Evolutionary conservation across 805 yeast species (phyloP).

Genomic region (Barnettozyma salicaria): DNA sequence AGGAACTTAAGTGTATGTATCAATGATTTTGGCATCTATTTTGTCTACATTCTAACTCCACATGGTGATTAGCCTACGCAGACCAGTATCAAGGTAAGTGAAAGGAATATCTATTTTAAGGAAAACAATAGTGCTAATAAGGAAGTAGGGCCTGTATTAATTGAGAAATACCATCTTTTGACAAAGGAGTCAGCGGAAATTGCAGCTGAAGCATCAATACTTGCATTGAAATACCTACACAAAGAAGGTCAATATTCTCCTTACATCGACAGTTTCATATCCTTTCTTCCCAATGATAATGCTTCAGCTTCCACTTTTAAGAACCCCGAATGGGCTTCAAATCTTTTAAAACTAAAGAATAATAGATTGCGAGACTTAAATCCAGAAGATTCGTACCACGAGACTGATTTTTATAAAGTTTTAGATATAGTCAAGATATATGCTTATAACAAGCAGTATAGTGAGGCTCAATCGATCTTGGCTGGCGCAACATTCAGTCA

Average conservation of each 20-base stretch:
- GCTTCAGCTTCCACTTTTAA: constrained; percentile 1
- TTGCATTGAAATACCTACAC: constrained; percentile 17
- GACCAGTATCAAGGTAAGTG: constrained; percentile 9
- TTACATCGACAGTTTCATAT: constrained; percentile 12
- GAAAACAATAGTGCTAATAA: constrained; percentile 13
- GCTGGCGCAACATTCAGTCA: constrained; percentile 13
- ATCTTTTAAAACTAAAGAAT: constrained; percentile 3
- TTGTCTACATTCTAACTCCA: too few species aligned
- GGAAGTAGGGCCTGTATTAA: constrained; percentile 19
- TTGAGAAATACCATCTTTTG: constrained; percentile 18
- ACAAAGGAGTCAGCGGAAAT: constrained; percentile 4
- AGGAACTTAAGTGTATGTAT: too few species aligned
- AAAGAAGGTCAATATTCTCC: constrained; percentile 17
- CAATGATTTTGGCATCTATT: too few species aligned
- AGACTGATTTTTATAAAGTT: constrained; percentile 16
- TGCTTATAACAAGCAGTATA: constrained; percentile 15
- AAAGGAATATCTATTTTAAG: constrained; percentile 20
- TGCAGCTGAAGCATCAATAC: constrained; percentile 13
- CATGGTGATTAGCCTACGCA: too few species aligned
- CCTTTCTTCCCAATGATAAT: constrained; percentile 5
- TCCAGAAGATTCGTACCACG: constrained; percentile 22
- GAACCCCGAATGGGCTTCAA: constrained; percentile 8
- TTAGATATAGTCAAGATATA: constrained; percentile 17
- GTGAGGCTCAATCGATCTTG: constrained; percentile 20
- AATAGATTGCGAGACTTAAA: constrained; percentile 12